Evolutionary conservation across 2,329 filamentous ascomycete species (phyloP).

Genomic region (Penicillium brevicompactum): DNA sequence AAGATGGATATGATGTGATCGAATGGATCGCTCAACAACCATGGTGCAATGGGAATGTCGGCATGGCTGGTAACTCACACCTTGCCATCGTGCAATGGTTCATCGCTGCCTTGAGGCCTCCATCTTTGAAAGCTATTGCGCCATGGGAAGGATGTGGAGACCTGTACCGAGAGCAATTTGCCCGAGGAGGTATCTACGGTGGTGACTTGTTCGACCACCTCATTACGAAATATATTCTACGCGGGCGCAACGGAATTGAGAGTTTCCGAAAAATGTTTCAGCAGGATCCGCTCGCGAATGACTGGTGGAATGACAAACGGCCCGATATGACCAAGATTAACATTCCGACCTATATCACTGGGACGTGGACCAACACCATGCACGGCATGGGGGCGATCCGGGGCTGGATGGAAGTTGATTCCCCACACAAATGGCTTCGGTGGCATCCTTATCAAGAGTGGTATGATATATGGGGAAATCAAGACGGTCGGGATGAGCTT

Average conservation of each 20-base stretch:
- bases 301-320: constrained; percentile 44
- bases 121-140: constrained; percentile 46
- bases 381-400: constrained; percentile 42
- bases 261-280: constrained; percentile 48
- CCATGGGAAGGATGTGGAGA: constrained; percentile 53
- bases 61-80: constrained; percentile 49
- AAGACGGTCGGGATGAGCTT: constrained; percentile 41
- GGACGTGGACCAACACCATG: constrained; percentile 35
- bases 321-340: constrained; percentile 39
- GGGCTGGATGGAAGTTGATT: constrained; percentile 41
- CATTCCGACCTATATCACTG: constrained; percentile 39
- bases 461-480: constrained; percentile 46
- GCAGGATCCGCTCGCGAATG: constrained; percentile 34
- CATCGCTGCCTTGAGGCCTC: constrained; percentile 46
- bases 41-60: constrained; percentile 51
- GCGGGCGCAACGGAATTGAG: constrained; percentile 39
- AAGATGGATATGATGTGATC: constrained; percentile 51
- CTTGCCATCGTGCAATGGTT: constrained; percentile 49
- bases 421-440: constrained; percentile 49
- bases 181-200: constrained; percentile 43
- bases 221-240: constrained; percentile 43
- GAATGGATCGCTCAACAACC: constrained; percentile 44
- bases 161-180: constrained; percentile 51
- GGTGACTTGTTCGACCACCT: constrained; percentile 45
- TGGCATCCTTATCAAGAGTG: constrained; percentile 48